A percentile compares a stretch with the other conserved stretches of the same genome.
These are phyloP conservation scores for Saitoella complicata DNA, from an alignment of 805 yeast genomes.

Conservation along the genomic window DNA sequence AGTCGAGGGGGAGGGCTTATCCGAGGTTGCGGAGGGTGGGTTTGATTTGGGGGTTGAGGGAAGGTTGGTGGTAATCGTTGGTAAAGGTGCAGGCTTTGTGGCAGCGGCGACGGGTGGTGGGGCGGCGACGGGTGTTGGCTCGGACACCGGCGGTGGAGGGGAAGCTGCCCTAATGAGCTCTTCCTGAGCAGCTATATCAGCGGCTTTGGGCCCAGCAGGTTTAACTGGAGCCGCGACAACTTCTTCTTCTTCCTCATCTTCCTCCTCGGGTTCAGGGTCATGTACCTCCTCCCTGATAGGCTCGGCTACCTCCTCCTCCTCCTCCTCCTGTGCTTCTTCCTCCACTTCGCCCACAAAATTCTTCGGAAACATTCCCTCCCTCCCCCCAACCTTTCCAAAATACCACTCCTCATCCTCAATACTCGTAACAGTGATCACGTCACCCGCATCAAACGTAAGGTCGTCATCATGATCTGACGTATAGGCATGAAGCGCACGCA, in stretches of 20 bases:
- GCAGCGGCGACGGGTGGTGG: slow-evolving; percentile 1
- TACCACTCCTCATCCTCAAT: slow-evolving; percentile 90
- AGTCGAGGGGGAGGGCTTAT: slow-evolving; percentile 1
- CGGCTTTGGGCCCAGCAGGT: not conserved
- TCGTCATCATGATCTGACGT: slow-evolving; percentile 68
- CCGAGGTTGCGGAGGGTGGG: slow-evolving; percentile 1
- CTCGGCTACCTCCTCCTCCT: not conserved
- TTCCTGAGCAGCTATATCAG: not conserved
- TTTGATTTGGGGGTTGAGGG: slow-evolving; percentile 9
- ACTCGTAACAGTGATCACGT: slow-evolving; percentile 54
- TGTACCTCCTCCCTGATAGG: not conserved
- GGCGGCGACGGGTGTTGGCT: slow-evolving; percentile 2
- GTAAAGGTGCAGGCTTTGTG: not conserved
- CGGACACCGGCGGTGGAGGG: not conserved
- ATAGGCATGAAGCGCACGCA: slow-evolving; percentile 53
- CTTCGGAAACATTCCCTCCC: slow-evolving; percentile 71
- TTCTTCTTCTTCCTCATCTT: not conserved
- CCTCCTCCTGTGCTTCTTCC: not conserved
- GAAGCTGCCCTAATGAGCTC: not conserved
- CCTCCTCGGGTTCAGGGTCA: not conserved
- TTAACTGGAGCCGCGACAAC: not conserved
- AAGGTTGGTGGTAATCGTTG: not conserved
- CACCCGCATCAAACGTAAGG: slow-evolving; percentile 51
- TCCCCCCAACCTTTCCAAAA: slow-evolving; percentile 18
- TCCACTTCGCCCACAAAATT: slow-evolving; percentile 41